Evolutionary conservation across 805 yeast species (phyloP).

Genomic region (Hagleromyces aurorensis): DNA sequence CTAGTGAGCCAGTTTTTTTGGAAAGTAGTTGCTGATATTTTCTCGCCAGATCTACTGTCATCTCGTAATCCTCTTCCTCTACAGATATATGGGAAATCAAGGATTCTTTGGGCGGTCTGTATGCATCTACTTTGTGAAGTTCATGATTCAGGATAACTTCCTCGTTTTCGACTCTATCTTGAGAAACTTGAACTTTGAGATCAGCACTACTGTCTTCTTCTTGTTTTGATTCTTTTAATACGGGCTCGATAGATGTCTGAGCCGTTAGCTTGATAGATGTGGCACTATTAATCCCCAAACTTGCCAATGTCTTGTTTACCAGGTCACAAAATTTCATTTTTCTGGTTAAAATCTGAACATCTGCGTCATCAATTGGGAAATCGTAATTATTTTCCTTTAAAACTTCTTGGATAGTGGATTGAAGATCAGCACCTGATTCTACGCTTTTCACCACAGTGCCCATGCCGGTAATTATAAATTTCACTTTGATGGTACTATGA

Average conservation of each 20-base stretch:
- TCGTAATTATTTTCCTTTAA: conserved; percentile 12
- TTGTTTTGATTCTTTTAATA: no score
- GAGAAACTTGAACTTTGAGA: conserved; percentile 2
- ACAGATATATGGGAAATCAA: conserved; percentile 4
- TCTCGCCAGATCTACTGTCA: conserved; percentile 46
- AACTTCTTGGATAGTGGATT: conserved; percentile 12
- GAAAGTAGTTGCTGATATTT: conserved; percentile 44
- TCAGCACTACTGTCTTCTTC: not conserved
- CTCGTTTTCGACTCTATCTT: no score
- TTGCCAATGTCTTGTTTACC: conserved; percentile 8
- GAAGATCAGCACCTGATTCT: conserved; percentile 12
- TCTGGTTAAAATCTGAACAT: conserved; percentile 22
- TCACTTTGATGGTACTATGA: no score
- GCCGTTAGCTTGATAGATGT: no score
- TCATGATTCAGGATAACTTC: no score
- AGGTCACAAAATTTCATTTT: conserved; percentile 9
- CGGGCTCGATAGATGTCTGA: no score
- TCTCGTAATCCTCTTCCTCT: conserved; percentile 35
- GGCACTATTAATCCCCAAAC: conserved; percentile 16
- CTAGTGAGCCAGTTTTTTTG: conserved; percentile 32
- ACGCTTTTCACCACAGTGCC: conserved; percentile 23
- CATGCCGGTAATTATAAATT: conserved; percentile 24
- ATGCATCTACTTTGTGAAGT: conserved; percentile 18
- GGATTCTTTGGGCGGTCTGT: conserved; percentile 15
- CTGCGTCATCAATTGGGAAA: conserved; percentile 4